Evolutionary conservation across 805 yeast genomes (phyloP).

Genomic region (Candida ipomoeae): DNA sequence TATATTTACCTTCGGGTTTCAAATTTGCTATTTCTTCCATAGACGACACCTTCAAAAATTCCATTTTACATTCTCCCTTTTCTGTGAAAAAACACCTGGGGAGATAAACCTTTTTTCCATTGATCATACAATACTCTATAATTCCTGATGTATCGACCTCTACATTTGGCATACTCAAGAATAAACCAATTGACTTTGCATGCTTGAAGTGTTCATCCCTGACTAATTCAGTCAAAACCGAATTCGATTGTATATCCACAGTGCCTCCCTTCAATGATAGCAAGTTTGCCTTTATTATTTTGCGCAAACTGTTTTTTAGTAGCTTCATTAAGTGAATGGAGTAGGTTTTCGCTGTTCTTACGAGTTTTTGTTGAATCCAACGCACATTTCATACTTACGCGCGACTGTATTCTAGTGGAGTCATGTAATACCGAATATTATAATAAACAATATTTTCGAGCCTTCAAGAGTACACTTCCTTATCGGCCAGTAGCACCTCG

Average conservation of each 20-base stretch:
- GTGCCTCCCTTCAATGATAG: conserved; percentile 14
- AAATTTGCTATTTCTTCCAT: conserved; percentile 42
- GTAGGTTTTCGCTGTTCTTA: background rate
- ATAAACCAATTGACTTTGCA: conserved; percentile 57
- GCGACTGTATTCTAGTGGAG: background rate
- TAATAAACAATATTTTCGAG: background rate
- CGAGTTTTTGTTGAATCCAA: background rate
- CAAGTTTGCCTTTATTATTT: conserved; percentile 22
- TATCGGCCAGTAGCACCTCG: too few species aligned
- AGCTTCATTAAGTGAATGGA: conserved; percentile 9
- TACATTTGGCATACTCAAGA: conserved; percentile 68
- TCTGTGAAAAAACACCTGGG: conserved; percentile 47
- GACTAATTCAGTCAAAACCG: conserved; percentile 19
- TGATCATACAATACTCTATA: conserved; percentile 47
- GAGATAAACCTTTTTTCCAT: conserved; percentile 50
- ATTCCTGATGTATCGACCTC: conserved; percentile 63
- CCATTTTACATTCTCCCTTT: conserved; percentile 39
- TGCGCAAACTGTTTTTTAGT: conserved; percentile 26
- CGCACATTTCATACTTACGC: background rate
- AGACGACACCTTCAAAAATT: conserved; percentile 50
- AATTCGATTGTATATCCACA: conserved; percentile 23
- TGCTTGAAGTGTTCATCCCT: conserved; percentile 33
- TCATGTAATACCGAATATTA: too few species aligned
- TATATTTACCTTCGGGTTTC: conserved; percentile 64
- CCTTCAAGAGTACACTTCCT: too few species aligned